Evolutionary conservation across 345 rosid genomes (phyloP).

Genomic region (Gossypium rotundifolium): DNA sequence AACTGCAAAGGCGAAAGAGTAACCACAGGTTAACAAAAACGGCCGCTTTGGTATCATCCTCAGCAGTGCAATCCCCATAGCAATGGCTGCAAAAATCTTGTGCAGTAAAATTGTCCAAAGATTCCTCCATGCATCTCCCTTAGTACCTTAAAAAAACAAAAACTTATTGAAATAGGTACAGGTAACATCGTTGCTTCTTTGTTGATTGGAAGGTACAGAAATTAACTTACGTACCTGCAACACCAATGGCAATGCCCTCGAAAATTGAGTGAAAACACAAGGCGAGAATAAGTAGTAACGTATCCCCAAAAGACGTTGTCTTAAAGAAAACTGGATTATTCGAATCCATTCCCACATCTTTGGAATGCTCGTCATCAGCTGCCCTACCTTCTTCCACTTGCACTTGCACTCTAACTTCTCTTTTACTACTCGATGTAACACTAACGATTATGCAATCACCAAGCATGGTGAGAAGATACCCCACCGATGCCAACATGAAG

Average conservation of each 20-base stretch:
- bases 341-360: conserved; percentile 14
- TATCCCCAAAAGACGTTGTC: conserved; percentile 53
- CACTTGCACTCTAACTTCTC: conserved; percentile 20
- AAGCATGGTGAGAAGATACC: conserved; percentile 76
- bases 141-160: conserved; percentile 26
- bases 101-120: conserved; percentile 85
- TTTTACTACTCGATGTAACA: conserved; percentile 21
- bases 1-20: conserved; percentile 74
- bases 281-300: conserved; percentile 63
- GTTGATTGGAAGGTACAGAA: not conserved
- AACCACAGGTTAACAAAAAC: conserved; percentile 48
- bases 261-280: conserved; percentile 79
- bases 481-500: conserved; percentile 63
- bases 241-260: conserved; percentile 87
- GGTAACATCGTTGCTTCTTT: not conserved
- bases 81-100: conserved; percentile 79
- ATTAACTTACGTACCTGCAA: conserved; percentile 51
- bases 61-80: conserved; percentile 83
- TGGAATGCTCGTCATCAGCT: conserved; percentile 17
- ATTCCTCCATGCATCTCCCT: conserved; percentile 71
- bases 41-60: conserved; percentile 77
- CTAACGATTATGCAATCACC: conserved; percentile 52
- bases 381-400: conserved; percentile 26
- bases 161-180: too few relatives aligned
- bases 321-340: conserved; percentile 37